Conservation (phyloP, 306 rosid species). For the Cicer yamashitae region DNA sequence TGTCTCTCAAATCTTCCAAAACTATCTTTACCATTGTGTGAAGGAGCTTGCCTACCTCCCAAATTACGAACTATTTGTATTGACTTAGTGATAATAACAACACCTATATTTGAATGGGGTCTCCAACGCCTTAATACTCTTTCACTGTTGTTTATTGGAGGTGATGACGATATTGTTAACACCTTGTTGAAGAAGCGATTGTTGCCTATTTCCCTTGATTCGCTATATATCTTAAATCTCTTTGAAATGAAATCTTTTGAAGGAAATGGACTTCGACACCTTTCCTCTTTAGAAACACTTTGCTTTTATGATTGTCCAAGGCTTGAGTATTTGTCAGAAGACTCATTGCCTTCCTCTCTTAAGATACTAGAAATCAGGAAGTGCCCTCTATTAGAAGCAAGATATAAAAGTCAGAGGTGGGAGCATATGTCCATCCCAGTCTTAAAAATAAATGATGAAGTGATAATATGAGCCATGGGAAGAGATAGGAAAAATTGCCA, state of each 20-base stretch:
- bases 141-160: accelerated
- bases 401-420: background rate
- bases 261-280: slow-evolving; percentile 11
- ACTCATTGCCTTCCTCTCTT: background rate
- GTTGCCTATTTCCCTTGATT: background rate
- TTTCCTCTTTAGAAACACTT: background rate
- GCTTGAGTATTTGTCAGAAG: background rate
- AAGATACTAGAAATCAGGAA: accelerated
- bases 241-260: background rate
- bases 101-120: background rate
- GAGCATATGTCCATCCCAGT: background rate
- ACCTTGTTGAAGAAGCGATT: background rate
- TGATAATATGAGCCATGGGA: background rate
- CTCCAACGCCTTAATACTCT: background rate
- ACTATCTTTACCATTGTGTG: background rate
- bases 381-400: background rate
- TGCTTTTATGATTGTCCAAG: accelerated
- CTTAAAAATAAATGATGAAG: background rate
- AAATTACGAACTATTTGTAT: background rate
- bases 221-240: accelerated
- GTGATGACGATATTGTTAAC: background rate
- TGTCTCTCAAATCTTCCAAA: background rate
- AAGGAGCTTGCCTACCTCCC: slow-evolving; percentile 9
- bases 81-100: background rate
- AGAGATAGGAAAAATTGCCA: too few species aligned